A percentile compares a stretch with the other conserved stretches of the same genome.
Conservation (phyloP, 176 grass and related monocot genomes). For the Aegilops umbellulata region DNA sequence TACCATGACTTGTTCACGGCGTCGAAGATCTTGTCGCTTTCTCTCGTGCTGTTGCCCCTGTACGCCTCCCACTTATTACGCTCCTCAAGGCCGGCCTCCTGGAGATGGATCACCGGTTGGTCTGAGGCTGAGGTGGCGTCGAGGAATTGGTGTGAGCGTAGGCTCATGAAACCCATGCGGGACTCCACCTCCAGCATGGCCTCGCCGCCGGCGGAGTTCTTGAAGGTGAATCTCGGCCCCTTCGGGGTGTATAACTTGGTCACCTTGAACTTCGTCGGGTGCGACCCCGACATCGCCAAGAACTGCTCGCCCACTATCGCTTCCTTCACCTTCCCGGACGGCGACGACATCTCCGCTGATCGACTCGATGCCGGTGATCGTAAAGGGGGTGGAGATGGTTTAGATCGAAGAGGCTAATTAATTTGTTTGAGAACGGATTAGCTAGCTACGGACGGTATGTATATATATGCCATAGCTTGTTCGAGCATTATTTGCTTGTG, state of each 20-base stretch:
- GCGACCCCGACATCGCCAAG: too few species aligned
- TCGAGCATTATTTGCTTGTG: neutral
- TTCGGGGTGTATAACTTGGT: neutral
- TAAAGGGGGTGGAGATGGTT: neutral
- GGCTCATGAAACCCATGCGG: neutral
- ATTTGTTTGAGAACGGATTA: neutral
- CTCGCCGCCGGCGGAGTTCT: neutral
- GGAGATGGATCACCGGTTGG: constrained; percentile 30
- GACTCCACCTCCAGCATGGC: constrained; percentile 38
- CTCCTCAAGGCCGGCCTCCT: neutral
- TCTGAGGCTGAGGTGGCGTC: constrained; percentile 23
- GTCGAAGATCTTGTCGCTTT: constrained; percentile 30
- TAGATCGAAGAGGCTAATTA: neutral
- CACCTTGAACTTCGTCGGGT: neutral
- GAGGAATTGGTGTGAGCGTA: constrained; percentile 19
- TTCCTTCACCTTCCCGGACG: too few species aligned
- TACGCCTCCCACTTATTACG: constrained; percentile 38
- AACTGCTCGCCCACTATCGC: too few species aligned
- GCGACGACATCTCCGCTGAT: neutral
- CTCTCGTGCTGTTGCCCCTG: constrained; percentile 33
- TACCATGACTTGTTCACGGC: constrained; percentile 25
- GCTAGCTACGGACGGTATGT: neutral
- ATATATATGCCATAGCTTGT: neutral
- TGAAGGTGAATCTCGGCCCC: neutral
- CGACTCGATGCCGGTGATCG: neutral